Evolutionary conservation across 768 basidiomycete species (phyloP), one percentile per base, ranked within the genome.

Genomic region (Pisolithus orientalis): DNA sequence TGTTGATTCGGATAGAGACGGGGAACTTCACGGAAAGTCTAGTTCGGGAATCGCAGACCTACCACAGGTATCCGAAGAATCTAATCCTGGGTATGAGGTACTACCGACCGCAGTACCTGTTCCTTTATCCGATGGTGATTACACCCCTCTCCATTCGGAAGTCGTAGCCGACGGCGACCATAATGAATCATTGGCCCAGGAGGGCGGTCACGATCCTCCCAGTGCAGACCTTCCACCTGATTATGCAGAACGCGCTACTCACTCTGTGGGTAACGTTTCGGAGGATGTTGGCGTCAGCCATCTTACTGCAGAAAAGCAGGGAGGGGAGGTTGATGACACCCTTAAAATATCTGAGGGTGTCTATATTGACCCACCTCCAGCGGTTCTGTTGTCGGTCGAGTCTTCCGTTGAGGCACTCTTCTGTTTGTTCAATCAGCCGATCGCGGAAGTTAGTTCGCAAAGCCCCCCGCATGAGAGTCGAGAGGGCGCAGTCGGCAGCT

Each of bases 341-440:
- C 79, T 80, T 62, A 76, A 80, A 65, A 78, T 81, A 49, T 81
- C 78, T 25, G 80, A 82, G 60, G 86, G 80, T 28, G 81, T 85
- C 44, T 87, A 82, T 64, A 85, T 86, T 48, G 86, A 87, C 54
- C 83, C 84, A 28, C 87, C 87, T 27, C 87, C 87, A 11, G 75
- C 84, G 14, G 83, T 87, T 42, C 69, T 87, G 34, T 62, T 87
- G 32, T 70, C 70, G 8, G 44, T 77, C 24, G 53, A 59, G 29
- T 72, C 76, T 34, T 58, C 79, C 32, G 72, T 72, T 44, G 72
- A 70, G 17, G 57, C 66, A 38, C 67, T 73, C 31, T 72, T 75
- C 55, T 77, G 70, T 50, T 67, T 85, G 44, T 87, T 86, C 68
- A 87, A 82, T 61, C 74, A 75, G 44, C 76, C 78, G 6, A 53